phyloP scores from a whole-genome alignment of 768 basidiomycete species.

The Crepidotus variabilis region DNA sequence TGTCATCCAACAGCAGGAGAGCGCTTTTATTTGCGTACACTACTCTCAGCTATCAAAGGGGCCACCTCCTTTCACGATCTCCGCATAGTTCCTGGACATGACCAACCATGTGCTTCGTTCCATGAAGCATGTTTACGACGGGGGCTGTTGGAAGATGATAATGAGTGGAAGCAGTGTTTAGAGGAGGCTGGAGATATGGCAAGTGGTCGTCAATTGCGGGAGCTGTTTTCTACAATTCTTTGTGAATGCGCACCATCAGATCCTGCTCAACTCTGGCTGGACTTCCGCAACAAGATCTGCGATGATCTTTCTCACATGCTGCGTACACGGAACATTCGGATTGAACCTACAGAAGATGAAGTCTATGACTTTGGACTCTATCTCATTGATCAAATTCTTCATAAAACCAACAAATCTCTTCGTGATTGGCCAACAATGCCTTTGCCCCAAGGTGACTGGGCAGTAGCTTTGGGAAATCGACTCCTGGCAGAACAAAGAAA shows the following conservation, averaged over 20 bases:
- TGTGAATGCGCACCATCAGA: conserved; percentile 25
- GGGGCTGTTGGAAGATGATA: conserved; percentile 44
- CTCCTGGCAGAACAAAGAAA: conserved; percentile 29
- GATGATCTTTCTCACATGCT: conserved; percentile 33
- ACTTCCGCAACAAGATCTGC: conserved; percentile 31
- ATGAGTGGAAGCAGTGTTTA: conserved; percentile 41
- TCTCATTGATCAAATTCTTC: conserved; percentile 29
- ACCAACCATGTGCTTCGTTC: conserved; percentile 29
- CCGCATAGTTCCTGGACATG: conserved; percentile 18
- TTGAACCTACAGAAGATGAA: conserved; percentile 22
- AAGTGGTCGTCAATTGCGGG: conserved; percentile 28
- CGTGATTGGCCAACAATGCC: conserved; percentile 13
- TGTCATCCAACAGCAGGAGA: conserved; percentile 29
- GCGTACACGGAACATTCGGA: neutral
- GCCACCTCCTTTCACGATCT: conserved; percentile 24
- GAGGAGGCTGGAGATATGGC: conserved; percentile 35
- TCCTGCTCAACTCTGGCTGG: conserved; percentile 32
- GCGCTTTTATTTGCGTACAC: conserved; percentile 34
- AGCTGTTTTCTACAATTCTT: conserved; percentile 40
- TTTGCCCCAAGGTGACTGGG: conserved; percentile 26
- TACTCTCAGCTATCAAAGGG: conserved; percentile 35
- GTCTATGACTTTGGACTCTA: conserved; percentile 39
- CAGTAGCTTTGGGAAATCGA: conserved; percentile 22
- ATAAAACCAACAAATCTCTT: conserved; percentile 18
- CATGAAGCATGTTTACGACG: conserved; percentile 34